Percentiles rank a stretch among this genome's conserved stretches.
Conservation (phyloP, 2,329 filamentous ascomycete genomes). For the Calonectria henricotiae region DNA sequence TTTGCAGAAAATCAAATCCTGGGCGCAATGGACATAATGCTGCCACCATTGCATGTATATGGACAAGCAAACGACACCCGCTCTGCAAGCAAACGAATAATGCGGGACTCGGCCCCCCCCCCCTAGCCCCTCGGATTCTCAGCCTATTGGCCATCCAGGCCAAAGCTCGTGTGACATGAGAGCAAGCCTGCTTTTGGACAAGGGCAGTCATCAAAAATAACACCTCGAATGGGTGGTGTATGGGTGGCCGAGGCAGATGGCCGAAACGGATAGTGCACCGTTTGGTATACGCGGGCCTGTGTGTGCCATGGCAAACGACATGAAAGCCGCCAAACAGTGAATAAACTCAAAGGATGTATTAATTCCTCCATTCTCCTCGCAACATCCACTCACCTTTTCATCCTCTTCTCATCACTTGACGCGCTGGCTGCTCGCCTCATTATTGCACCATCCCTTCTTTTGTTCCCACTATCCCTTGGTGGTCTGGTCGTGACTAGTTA, state of each 20-base stretch:
- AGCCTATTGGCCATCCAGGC: conserved; percentile 1
- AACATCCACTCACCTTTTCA: not conserved
- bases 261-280: not conserved
- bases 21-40: conserved; percentile 19
- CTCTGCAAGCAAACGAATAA: not conserved
- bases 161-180: not conserved
- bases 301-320: conserved; percentile 3
- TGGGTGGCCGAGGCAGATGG: not conserved
- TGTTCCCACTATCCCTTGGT: not conserved
- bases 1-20: conserved; percentile 15
- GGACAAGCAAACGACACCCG: not conserved
- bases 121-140: not conserved
- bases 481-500: not conserved
- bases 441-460: no score
- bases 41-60: conserved; percentile 1
- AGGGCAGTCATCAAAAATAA: not conserved
- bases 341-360: not conserved
- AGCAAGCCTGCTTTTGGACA: conserved; percentile 2
- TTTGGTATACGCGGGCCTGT: not conserved
- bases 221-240: not conserved
- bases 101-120: not conserved
- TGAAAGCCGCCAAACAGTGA: not conserved
- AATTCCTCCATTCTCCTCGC: not conserved
- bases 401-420: not conserved
- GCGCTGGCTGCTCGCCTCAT: no score